phyloP scores from a whole-genome alignment of 768 basidiomycete species.

The Bullera alba region DNA sequence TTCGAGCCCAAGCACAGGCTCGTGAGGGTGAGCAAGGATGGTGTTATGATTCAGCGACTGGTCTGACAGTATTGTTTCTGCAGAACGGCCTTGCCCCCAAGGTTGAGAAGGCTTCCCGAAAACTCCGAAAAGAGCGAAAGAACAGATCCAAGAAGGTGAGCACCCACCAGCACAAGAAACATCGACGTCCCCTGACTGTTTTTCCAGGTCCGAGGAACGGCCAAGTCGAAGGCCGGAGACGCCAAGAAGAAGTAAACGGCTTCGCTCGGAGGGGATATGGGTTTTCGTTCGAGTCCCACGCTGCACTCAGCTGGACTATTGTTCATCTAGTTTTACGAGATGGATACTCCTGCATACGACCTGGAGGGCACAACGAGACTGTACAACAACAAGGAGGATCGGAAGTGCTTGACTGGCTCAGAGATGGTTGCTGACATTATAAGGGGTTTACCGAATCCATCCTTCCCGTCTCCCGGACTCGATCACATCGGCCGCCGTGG shows the following conservation, averaged over 20 bases:
- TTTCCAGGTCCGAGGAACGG: constrained; percentile 78
- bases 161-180: constrained; percentile 6
- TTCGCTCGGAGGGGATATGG: too few species aligned
- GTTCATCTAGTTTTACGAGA: too few species aligned
- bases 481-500: too few species aligned
- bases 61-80: neutral
- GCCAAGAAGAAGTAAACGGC: constrained; percentile 47
- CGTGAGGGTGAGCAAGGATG: constrained; percentile 65
- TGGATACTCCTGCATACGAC: too few species aligned
- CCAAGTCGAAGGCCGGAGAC: constrained; percentile 75
- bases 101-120: constrained; percentile 85
- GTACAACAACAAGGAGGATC: too few species aligned
- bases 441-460: too few species aligned
- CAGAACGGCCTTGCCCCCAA: constrained; percentile 55
- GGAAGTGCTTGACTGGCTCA: too few species aligned
- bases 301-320: too few species aligned
- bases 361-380: too few species aligned
- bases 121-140: constrained; percentile 99
- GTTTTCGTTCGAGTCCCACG: too few species aligned
- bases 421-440: too few species aligned
- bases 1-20: constrained; percentile 96
- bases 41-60: neutral
- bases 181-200: neutral
- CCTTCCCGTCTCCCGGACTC: too few species aligned
- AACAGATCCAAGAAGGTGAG: constrained; percentile 98